phyloP scores from a whole-genome alignment of 139 green algal species.

The Haematococcus sp. region DNA sequence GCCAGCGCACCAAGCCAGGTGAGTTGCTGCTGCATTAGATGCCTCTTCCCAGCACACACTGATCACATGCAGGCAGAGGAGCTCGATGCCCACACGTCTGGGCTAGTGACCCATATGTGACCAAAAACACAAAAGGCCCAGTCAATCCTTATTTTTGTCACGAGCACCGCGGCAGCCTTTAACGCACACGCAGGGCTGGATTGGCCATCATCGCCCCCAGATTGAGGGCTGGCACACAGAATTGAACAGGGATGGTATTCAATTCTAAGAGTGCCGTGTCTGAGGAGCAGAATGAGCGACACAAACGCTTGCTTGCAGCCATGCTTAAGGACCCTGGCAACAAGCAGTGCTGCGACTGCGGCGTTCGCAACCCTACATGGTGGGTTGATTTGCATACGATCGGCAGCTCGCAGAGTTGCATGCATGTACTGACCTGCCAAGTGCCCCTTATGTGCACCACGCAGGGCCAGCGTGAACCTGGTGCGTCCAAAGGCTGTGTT shows the following conservation, averaged over 20 bases:
- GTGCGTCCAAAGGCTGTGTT: neutral
- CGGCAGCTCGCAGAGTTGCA: neutral
- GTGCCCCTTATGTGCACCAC: neutral
- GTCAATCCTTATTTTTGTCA: no score
- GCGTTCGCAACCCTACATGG: conserved; percentile 71
- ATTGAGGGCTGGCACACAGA: neutral
- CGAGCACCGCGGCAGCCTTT: no score
- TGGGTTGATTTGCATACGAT: neutral
- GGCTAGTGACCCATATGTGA: no score
- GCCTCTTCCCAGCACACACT: no score
- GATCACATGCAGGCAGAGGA: no score
- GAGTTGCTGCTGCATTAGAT: no score
- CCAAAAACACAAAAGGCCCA: no score
- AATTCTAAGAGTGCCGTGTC: conserved; percentile 72
- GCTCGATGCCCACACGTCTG: no score
- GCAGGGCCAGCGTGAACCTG: conserved; percentile 11
- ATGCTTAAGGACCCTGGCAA: conserved; percentile 81
- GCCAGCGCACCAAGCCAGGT: no score
- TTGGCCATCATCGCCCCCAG: no score
- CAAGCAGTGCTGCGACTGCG: conserved; percentile 78
- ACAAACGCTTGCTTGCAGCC: conserved; percentile 64
- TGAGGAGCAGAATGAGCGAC: conserved; percentile 74
- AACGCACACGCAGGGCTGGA: no score
- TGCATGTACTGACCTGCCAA: neutral
- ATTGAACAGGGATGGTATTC: conserved; percentile 4